Percentiles rank a stretch among this genome's conserved stretches.
phyloP scores from a whole-genome alignment of 768 basidiomycete species.

The Leccinum fibrillosum region DNA sequence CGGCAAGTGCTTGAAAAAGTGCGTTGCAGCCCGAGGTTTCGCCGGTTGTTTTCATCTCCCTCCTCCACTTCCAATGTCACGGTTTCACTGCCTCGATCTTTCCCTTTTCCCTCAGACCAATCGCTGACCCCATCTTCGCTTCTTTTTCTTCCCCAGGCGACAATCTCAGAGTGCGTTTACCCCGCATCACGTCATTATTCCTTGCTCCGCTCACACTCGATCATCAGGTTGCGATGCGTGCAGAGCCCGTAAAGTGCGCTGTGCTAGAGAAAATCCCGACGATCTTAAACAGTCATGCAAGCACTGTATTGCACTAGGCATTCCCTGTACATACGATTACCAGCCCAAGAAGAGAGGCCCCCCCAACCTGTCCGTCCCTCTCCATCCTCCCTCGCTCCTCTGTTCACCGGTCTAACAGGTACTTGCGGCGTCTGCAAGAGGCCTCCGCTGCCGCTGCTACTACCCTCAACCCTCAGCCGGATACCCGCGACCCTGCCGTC shows the following conservation, averaged over 20 bases:
- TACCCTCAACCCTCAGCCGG: slow-evolving; percentile 31
- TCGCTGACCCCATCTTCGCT: slow-evolving; percentile 29
- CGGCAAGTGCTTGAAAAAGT: slow-evolving; percentile 80
- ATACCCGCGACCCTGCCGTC: slow-evolving; percentile 35
- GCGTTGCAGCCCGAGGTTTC: slow-evolving; percentile 53
- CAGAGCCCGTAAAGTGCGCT: slow-evolving; percentile 82
- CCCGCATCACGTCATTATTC: slow-evolving; percentile 23
- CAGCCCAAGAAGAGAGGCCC: slow-evolving; percentile 93
- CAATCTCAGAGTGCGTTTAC: slow-evolving; percentile 73
- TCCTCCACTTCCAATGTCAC: background rate
- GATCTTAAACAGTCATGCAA: slow-evolving; percentile 80
- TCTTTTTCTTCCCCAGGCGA: slow-evolving; percentile 49
- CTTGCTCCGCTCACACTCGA: slow-evolving; percentile 20
- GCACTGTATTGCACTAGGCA: slow-evolving; percentile 78
- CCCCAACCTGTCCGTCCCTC: slow-evolving; percentile 71
- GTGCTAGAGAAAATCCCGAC: slow-evolving; percentile 75
- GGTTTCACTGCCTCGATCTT: slow-evolving; percentile 22
- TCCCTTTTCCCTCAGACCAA: slow-evolving; percentile 25
- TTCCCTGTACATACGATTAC: slow-evolving; percentile 88
- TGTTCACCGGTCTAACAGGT: slow-evolving; percentile 39
- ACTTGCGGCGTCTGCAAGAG: slow-evolving; percentile 77
- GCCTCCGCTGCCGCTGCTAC: slow-evolving; percentile 55
- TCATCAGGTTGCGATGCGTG: slow-evolving; percentile 79
- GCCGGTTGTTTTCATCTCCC: slow-evolving; percentile 36
- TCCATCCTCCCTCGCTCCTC: background rate